Conservation (phyloP, 2,329 filamentous ascomycete species). For the Penicillium sp. region DNA sequence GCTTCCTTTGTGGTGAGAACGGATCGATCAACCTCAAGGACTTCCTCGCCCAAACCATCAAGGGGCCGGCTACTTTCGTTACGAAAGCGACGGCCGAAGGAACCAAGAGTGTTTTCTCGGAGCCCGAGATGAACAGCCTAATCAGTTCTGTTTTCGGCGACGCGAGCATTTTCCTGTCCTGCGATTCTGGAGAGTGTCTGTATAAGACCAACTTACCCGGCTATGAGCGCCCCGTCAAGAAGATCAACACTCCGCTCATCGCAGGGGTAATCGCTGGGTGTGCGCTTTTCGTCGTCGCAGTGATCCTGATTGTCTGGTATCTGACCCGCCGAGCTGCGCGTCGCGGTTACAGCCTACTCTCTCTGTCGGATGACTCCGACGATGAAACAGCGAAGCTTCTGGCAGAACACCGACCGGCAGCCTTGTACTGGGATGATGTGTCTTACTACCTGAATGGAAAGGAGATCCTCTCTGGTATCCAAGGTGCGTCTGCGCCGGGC, state of each 20-base stretch:
- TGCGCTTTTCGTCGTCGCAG: slow-evolving; percentile 82
- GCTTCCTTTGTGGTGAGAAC: slow-evolving; percentile 90
- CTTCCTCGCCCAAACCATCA: slow-evolving; percentile 78
- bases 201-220: slow-evolving; percentile 91
- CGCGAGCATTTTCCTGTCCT: slow-evolving; percentile 78
- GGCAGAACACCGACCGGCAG: slow-evolving; percentile 85
- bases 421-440: slow-evolving; percentile 84
- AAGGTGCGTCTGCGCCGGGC: slow-evolving; percentile 87
- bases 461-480: slow-evolving; percentile 75
- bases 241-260: slow-evolving; percentile 95
- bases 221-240: slow-evolving; percentile 82
- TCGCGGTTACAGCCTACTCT: slow-evolving; percentile 67
- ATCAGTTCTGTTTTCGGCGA: slow-evolving; percentile 90
- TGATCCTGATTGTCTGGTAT: slow-evolving; percentile 83
- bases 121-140: slow-evolving; percentile 87
- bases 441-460: slow-evolving; percentile 85
- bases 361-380: slow-evolving; percentile 78
- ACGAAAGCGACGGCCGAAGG: slow-evolving; percentile 63
- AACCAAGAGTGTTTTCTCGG: slow-evolving; percentile 71
- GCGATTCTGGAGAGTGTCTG: slow-evolving; percentile 84
- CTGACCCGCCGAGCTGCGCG: slow-evolving; percentile 69
- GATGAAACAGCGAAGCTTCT: slow-evolving; percentile 85
- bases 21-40: slow-evolving; percentile 90
- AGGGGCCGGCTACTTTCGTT: slow-evolving; percentile 81
- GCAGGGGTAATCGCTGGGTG: slow-evolving; percentile 86